These are phyloP conservation scores for Fusarium lateritium DNA, from an alignment of 2,329 filamentous ascomycete species.

Conservation along the genomic window DNA sequence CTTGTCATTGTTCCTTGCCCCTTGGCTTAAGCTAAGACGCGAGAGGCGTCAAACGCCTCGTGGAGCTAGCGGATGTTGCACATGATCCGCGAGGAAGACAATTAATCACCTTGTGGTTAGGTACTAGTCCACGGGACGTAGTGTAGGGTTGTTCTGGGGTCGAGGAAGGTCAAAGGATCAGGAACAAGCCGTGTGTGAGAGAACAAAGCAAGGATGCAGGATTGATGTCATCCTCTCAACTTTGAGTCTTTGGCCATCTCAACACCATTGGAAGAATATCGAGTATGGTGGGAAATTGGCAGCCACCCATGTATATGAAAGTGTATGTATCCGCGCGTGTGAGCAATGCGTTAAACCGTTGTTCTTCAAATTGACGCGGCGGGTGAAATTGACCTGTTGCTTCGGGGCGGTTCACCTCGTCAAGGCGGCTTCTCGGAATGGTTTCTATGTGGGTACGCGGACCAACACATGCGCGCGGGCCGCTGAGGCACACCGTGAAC, in stretches of 20 bases:
- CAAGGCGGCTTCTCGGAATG: constrained; percentile 22
- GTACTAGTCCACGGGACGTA: constrained; percentile 26
- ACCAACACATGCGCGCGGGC: constrained; percentile 43
- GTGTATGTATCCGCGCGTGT: constrained; percentile 33
- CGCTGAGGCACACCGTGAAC: constrained; percentile 38
- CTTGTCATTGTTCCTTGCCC: constrained; percentile 34
- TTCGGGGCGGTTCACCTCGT: constrained; percentile 15
- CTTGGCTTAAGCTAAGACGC: constrained; percentile 41
- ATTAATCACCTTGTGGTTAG: constrained; percentile 49
- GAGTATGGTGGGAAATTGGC: constrained; percentile 2
- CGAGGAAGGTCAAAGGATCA: constrained; percentile 34
- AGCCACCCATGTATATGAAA: constrained; percentile 13
- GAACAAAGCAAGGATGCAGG: constrained; percentile 26
- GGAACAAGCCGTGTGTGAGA: constrained; percentile 23
- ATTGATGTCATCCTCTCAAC: constrained; percentile 18
- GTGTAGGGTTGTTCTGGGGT: constrained; percentile 35
- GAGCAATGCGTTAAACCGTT: constrained; percentile 6
- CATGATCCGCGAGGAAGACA: constrained; percentile 49
- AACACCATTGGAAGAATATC: constrained; percentile 15
- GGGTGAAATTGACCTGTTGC: constrained; percentile 24
- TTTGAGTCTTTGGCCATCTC: constrained; percentile 4
- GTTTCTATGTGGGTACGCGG: constrained; percentile 39
- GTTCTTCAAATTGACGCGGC: constrained; percentile 30
- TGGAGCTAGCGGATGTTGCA: constrained; percentile 52
- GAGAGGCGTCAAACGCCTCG: constrained; percentile 52